Conservation (phyloP, 2,329 filamentous ascomycete genomes). For the Colletotrichum tropicicola region DNA sequence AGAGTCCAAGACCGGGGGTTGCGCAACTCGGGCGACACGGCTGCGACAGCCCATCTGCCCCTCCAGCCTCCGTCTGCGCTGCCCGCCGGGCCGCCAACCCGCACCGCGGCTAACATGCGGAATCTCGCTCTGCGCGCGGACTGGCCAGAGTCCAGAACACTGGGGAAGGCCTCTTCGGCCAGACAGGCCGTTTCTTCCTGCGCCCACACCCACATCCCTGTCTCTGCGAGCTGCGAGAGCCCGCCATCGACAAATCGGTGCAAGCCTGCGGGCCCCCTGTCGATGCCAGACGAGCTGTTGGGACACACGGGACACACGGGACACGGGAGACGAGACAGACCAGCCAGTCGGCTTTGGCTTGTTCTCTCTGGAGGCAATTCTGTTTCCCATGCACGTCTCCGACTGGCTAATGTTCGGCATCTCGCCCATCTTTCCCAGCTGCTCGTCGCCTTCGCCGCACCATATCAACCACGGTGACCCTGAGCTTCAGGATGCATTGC, state of each 20-base stretch:
- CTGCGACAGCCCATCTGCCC: not conserved
- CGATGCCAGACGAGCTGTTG: too few relatives aligned
- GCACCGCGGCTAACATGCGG: constrained; percentile 26
- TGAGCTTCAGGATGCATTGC: constrained; percentile 10
- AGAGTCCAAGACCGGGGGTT: not conserved
- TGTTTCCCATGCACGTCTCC: not conserved
- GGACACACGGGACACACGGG: too few relatives aligned
- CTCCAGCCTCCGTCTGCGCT: constrained; percentile 20
- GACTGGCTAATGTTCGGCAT: constrained; percentile 4
- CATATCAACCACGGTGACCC: not conserved
- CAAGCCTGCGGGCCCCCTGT: not conserved
- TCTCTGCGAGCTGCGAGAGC: not conserved
- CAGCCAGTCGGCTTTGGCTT: constrained; percentile 17
- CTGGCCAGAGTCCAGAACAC: constrained; percentile 6
- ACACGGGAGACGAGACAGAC: too few relatives aligned
- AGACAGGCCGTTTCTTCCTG: constrained; percentile 18
- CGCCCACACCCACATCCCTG: constrained; percentile 5
- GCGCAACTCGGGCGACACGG: not conserved
- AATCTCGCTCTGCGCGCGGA: constrained; percentile 7
- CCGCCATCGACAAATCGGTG: not conserved
- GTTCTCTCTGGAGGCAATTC: constrained; percentile 22
- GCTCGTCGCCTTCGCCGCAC: not conserved
- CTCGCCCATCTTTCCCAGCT: not conserved
- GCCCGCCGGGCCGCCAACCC: constrained; percentile 26
- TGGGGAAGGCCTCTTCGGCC: constrained; percentile 4